Conservation (phyloP, 768 basidiomycete genomes). For the Lyophyllum semitale region DNA sequence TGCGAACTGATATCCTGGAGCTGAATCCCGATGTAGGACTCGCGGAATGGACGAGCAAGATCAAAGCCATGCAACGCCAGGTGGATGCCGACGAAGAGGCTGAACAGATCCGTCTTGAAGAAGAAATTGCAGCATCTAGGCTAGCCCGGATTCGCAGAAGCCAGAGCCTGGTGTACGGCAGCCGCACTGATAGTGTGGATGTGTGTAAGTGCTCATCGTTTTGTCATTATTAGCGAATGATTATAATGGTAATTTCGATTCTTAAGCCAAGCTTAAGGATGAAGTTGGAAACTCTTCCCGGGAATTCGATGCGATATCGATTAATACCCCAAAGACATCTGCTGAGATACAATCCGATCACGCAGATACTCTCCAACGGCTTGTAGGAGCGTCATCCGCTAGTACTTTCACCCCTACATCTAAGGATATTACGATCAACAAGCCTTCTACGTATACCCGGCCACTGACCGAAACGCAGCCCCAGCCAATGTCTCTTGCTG, state of each 20-base stretch:
- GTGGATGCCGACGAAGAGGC: constrained; percentile 81
- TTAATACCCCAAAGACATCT: constrained; percentile 24
- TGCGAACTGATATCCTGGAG: constrained; percentile 36
- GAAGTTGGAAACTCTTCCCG: not conserved
- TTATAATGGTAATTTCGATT: not conserved
- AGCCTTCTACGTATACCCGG: constrained; percentile 12
- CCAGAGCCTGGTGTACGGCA: constrained; percentile 39
- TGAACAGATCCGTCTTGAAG: constrained; percentile 69
- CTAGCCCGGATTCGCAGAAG: constrained; percentile 51
- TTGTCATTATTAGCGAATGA: not conserved
- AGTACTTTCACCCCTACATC: not conserved
- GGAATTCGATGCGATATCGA: constrained; percentile 14
- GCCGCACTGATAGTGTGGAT: constrained; percentile 41
- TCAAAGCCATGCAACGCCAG: constrained; percentile 78
- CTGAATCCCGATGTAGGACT: constrained; percentile 65
- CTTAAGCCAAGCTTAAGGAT: constrained; percentile 7
- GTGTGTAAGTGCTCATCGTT: constrained; percentile 41
- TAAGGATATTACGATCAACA: constrained; percentile 14
- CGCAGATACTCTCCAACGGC: constrained; percentile 47
- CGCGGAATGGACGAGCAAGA: constrained; percentile 82
- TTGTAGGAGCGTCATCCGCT: constrained; percentile 28
- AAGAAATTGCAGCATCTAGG: constrained; percentile 60
- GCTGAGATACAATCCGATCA: constrained; percentile 43
- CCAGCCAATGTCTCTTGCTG: constrained; percentile 70
- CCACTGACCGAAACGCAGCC: constrained; percentile 27